These are phyloP conservation scores for Zygnema circumcarinatum DNA, from an alignment of 139 green algal genomes.

Conservation along the genomic window DNA sequence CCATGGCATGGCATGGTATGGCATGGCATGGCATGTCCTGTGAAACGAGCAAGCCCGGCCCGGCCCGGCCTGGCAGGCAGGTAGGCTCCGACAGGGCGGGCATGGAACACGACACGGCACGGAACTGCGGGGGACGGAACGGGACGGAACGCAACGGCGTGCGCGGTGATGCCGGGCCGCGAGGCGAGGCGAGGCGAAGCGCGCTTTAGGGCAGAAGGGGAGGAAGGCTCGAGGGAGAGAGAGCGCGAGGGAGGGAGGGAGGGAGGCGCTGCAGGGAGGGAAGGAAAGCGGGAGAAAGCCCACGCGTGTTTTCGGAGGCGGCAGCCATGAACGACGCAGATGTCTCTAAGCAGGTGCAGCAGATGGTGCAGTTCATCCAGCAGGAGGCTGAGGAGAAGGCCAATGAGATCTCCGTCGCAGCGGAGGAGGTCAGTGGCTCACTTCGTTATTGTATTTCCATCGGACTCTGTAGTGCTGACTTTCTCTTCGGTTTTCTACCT, in stretches of 20 bases:
- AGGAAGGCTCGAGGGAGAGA: not conserved
- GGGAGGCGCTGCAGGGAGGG: not conserved
- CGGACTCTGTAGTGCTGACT: not conserved
- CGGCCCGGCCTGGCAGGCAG: no score
- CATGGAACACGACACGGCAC: no score
- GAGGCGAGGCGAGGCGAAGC: no score
- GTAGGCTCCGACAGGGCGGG: no score
- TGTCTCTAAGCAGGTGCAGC: constrained; percentile 65
- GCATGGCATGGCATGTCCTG: no score
- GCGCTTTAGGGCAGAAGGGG: not conserved
- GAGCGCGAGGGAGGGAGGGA: not conserved
- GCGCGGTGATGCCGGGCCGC: no score
- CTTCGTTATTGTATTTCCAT: not conserved
- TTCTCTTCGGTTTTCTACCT: not conserved
- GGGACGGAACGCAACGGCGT: no score
- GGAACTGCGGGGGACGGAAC: no score
- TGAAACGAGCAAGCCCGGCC: no score
- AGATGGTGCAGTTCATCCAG: constrained; percentile 97
- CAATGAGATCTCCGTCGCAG: constrained; percentile 92
- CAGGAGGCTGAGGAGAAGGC: constrained; percentile 99
- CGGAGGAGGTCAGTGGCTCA: constrained; percentile 87
- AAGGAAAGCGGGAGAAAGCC: not conserved
- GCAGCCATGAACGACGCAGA: constrained; percentile 62
- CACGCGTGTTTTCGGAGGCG: not conserved
- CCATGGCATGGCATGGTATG: no score